phyloP scores from a whole-genome alignment of 2,329 filamentous ascomycete species.

The Teratosphaeria nubilosa region DNA sequence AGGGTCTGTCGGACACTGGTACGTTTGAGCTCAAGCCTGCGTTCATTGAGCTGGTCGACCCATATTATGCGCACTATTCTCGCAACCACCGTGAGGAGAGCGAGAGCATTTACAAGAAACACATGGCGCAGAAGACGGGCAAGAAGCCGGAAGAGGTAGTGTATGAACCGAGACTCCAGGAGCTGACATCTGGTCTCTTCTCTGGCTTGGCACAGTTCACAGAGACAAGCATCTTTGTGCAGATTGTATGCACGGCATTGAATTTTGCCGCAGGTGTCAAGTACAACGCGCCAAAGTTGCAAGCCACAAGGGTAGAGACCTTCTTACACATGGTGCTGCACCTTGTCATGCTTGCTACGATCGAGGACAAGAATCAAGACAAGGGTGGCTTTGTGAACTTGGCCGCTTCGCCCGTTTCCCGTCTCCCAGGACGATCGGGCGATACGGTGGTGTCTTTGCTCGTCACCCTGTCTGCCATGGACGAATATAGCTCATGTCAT shows the following conservation, averaged over 20 bases:
- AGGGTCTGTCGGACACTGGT: conserved; percentile 84
- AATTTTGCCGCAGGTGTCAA: conserved; percentile 66
- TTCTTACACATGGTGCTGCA: conserved; percentile 89
- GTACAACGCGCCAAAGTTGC: conserved; percentile 61
- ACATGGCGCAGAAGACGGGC: conserved; percentile 78
- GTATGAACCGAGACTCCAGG: conserved; percentile 74
- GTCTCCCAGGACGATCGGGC: neutral
- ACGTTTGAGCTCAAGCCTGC: conserved; percentile 87
- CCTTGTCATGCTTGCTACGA: conserved; percentile 70
- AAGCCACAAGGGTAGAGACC: conserved; percentile 73
- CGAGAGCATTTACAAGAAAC: conserved; percentile 76
- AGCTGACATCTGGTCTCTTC: conserved; percentile 70
- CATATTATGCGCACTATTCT: conserved; percentile 90
- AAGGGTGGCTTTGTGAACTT: conserved; percentile 16
- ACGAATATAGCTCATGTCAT: conserved; percentile 71
- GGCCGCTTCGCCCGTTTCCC: conserved; percentile 10
- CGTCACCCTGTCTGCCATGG: conserved; percentile 45
- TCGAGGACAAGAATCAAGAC: conserved; percentile 54
- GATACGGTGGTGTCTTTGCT: conserved; percentile 39
- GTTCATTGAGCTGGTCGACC: conserved; percentile 80
- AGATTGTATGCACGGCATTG: conserved; percentile 81
- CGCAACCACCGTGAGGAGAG: conserved; percentile 96
- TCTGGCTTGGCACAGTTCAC: conserved; percentile 69
- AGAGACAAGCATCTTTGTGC: conserved; percentile 72
- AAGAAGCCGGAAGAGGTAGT: conserved; percentile 75